Conservation (phyloP, 495 filamentous ascomycete species). For the Penicillium daleae region DNA sequence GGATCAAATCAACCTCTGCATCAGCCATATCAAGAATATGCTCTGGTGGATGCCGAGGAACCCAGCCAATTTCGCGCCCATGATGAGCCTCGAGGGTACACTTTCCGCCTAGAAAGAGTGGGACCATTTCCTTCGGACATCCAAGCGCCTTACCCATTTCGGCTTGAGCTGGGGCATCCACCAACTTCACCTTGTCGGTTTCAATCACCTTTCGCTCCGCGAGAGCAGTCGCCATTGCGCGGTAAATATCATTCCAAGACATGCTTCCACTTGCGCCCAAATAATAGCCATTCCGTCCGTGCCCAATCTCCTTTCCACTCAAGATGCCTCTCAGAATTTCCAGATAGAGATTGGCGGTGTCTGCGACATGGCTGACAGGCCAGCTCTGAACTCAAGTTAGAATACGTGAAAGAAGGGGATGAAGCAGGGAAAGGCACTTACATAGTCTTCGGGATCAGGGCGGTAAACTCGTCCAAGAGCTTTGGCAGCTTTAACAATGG, state of each 20-base stretch:
- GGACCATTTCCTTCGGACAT: constrained; percentile 35
- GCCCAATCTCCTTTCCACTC: constrained; percentile 32
- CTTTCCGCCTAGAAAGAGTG: constrained; percentile 43
- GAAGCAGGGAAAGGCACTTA: constrained; percentile 23
- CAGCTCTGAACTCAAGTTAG: constrained; percentile 37
- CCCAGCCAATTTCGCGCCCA: constrained; percentile 48
- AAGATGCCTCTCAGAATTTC: constrained; percentile 49
- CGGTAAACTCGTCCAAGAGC: constrained; percentile 39
- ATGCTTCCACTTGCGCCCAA: constrained; percentile 51
- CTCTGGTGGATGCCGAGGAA: constrained; percentile 37
- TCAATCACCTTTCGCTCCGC: constrained; percentile 40
- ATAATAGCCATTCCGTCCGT: constrained; percentile 53
- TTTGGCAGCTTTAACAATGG: constrained; percentile 49
- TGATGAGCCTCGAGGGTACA: constrained; percentile 44
- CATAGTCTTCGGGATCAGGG: constrained; percentile 37
- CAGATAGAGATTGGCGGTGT: constrained; percentile 49
- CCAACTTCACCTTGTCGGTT: constrained; percentile 34
- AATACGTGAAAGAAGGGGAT: not conserved
- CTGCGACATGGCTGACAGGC: constrained; percentile 52
- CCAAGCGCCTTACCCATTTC: constrained; percentile 43
- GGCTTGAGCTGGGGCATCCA: constrained; percentile 36
- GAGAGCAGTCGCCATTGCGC: constrained; percentile 41
- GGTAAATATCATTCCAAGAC: constrained; percentile 52
- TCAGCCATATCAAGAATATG: constrained; percentile 45
- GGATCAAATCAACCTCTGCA: constrained; percentile 45